phyloP scores from a whole-genome alignment of 164 flowering plant species.

The Brasenia schreberi region DNA sequence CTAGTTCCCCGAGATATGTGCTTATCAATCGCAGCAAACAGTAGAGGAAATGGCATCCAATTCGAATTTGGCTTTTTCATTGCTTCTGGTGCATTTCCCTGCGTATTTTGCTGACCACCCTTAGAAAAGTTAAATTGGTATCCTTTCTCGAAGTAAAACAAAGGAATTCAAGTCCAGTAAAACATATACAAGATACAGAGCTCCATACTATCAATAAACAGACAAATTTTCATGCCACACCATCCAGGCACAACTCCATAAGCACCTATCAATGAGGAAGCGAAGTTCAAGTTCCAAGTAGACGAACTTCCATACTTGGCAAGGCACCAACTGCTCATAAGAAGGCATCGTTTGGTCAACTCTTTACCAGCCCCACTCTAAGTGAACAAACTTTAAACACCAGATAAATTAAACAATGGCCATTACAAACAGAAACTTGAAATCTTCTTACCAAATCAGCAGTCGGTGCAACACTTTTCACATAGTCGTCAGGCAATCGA shows the following conservation, averaged over 20 bases:
- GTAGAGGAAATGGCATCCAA: constrained; percentile 54
- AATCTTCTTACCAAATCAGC: constrained; percentile 2
- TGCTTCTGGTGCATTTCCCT: constrained; percentile 1
- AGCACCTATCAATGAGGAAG: constrained; percentile 1
- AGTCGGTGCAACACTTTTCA: background rate
- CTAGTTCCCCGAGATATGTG: constrained; percentile 17
- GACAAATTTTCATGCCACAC: background rate
- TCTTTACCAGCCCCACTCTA: background rate
- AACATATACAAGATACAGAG: background rate
- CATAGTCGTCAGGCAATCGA: background rate
- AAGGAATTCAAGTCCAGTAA: background rate
- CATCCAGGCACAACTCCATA: background rate
- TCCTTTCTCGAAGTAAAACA: background rate
- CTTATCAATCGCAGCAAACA: constrained; percentile 41
- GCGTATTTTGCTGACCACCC: background rate
- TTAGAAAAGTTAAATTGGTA: background rate
- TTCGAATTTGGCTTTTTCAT: constrained; percentile 38
- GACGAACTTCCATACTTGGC: background rate
- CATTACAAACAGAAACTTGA: background rate
- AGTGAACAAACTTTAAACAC: background rate
- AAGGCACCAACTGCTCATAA: constrained; percentile 7
- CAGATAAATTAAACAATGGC: background rate
- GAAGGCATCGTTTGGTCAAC: background rate
- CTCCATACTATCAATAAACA: background rate
- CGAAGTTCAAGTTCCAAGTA: background rate